Base-by-base conservation (phyloP, 768 basidiomycete genomes). In the Leccinum olivaceopallidum region DNA sequence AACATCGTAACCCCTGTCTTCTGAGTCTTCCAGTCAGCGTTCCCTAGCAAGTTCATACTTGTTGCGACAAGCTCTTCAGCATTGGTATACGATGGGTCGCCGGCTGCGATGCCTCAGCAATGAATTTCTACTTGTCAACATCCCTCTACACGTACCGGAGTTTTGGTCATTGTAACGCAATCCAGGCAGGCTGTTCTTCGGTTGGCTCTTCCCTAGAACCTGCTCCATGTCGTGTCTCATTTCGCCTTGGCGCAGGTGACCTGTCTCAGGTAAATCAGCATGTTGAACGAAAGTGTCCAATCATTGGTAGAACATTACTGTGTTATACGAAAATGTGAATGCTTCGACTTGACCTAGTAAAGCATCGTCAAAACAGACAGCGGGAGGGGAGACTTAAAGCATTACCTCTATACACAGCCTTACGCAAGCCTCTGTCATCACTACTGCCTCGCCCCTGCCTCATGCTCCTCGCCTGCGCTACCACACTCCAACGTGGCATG, bases 121-220 rank as follows among this genome's bases (percentile, higher is more conserved):
- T 6, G 26, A 32, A 26, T 4, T 1, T 4, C 16, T 16, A 12
- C 14, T 12, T 8, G 13, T 22, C 1, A 2, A 20, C 24, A 34
- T 28, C 22, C 22, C 22, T 24, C 1, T 24, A 16, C 2, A 50
- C 24, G 4, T 26, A 50, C 49, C 14, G 9, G 24, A 50, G 51
- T 71, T 59, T 22, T 65, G 67, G 4, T 69, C 65, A 59, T 71
- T 57, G 24, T 60, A 67, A 6, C 71, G 60, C n/a, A 71, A 42
- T 34, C 65, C 64, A 20, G 69, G 67, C 44, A 62, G 65, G 6
- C 53, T 61, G 30, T 69, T 67, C 10, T 59, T 62, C 7, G 59
- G n/a, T 28, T 60, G 48, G 0, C 63, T 65, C 24, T 36, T 61
- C 2, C 51, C 55, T 14, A 71, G 32, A 22, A 69, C 60, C 53